These are phyloP conservation scores for Pythium biforme DNA, from an alignment of 352 stramenopile genomes.

Conservation along the genomic window DNA sequence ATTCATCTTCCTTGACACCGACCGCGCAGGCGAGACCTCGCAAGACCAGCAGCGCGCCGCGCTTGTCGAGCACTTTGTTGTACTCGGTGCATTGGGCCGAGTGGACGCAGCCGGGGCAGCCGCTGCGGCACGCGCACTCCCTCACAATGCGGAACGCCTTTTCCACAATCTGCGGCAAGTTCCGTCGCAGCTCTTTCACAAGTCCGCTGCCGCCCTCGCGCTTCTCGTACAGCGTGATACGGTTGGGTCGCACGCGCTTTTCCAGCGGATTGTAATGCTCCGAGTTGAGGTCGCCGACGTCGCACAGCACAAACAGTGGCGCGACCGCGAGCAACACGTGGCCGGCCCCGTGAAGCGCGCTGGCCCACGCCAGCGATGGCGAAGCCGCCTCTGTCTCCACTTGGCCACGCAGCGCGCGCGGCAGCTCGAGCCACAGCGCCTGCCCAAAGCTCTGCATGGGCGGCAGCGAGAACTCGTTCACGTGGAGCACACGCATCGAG, in stretches of 20 bases:
- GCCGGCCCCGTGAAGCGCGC: constrained; percentile 77
- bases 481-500: constrained; percentile 70
- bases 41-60: constrained; percentile 67
- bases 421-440: constrained; percentile 95
- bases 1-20: background rate
- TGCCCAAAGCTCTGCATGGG: constrained; percentile 94
- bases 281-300: constrained; percentile 76
- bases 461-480: constrained; percentile 93
- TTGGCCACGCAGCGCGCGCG: constrained; percentile 37
- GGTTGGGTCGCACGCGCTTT: constrained; percentile 58
- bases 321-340: constrained; percentile 92
- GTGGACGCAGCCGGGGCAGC: constrained; percentile 90
- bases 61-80: constrained; percentile 89
- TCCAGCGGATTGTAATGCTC: constrained; percentile 84
- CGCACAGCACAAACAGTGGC: constrained; percentile 92
- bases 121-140: constrained; percentile 71
- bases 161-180: constrained; percentile 52
- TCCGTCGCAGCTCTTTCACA: constrained; percentile 68
- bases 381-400: constrained; percentile 31
- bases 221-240: constrained; percentile 88
- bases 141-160: constrained; percentile 66
- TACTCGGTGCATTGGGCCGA: constrained; percentile 84
- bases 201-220: constrained; percentile 87
- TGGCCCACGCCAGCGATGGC: constrained; percentile 35
- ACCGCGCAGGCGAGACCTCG: constrained; percentile 35